phyloP scores from a whole-genome alignment of 2,329 filamentous ascomycete genomes.

The Lecanicillium sp. region DNA sequence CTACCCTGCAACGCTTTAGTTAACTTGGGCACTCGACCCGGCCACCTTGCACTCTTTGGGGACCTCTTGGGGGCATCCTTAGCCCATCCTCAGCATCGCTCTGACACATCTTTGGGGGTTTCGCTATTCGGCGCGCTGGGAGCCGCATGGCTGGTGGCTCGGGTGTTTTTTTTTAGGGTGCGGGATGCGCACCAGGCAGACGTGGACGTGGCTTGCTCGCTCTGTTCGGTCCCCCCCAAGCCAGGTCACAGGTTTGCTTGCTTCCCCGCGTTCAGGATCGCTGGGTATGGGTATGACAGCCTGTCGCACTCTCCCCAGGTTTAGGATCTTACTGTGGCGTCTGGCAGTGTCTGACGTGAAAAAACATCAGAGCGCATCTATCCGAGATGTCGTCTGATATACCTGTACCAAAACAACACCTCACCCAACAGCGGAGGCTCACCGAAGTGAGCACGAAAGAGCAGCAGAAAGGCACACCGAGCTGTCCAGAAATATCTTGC shows the following conservation, averaged over 20 bases:
- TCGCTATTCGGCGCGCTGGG: background rate
- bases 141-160: too few species aligned
- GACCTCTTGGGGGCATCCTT: background rate
- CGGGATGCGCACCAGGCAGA: too few species aligned
- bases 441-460: background rate
- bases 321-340: background rate
- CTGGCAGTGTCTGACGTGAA: background rate
- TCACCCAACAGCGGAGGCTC: background rate
- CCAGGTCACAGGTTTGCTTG: too few species aligned
- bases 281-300: too few species aligned
- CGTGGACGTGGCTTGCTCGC: background rate
- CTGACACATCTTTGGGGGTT: background rate
- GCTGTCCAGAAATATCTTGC: background rate
- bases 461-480: background rate
- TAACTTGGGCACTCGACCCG: background rate
- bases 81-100: background rate
- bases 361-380: background rate
- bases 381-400: background rate
- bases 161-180: too few species aligned
- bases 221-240: background rate
- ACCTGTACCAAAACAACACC: background rate
- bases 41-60: background rate
- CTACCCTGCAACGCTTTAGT: slow-evolving; percentile 4
- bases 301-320: background rate
- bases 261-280: too few species aligned